Evolutionary conservation across 2,329 filamentous ascomycete genomes (phyloP).

Genomic region (Didymella sp.): DNA sequence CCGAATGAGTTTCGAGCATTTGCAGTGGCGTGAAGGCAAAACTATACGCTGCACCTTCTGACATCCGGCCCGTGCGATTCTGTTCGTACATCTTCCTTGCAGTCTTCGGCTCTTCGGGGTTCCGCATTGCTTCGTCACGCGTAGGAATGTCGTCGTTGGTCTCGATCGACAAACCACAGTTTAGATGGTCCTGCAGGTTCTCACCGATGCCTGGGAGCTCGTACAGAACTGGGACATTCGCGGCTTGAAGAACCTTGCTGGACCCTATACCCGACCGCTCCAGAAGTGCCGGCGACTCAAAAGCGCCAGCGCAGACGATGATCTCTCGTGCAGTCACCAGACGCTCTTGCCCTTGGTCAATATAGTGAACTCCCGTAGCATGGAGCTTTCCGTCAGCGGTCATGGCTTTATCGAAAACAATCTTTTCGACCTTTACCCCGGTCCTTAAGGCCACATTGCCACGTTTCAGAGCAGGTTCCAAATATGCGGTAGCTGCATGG

Average conservation of each 20-base stretch:
- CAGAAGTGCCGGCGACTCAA: constrained; percentile 58
- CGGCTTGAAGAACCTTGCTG: constrained; percentile 55
- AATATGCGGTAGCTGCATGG: constrained; percentile 28
- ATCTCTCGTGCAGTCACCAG: constrained; percentile 20
- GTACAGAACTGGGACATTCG: constrained; percentile 59
- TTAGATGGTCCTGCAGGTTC: constrained; percentile 65
- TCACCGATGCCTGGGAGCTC: constrained; percentile 67
- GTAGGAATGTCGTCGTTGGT: constrained; percentile 21
- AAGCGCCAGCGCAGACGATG: constrained; percentile 54
- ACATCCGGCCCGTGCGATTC: constrained; percentile 24
- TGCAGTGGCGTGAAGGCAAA: constrained; percentile 32
- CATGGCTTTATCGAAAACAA: constrained; percentile 19
- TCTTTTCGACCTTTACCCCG: constrained; percentile 23
- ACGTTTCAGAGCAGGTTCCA: constrained; percentile 27
- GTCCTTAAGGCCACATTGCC: constrained; percentile 25
- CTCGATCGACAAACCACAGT: constrained; percentile 25
- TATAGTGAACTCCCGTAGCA: constrained; percentile 24
- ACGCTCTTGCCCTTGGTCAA: constrained; percentile 12
- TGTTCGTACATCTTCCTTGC: constrained; percentile 23
- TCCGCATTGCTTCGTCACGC: constrained; percentile 16
- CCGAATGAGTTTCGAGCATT: constrained; percentile 21
- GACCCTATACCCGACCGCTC: constrained; percentile 67
- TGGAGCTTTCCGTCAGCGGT: constrained; percentile 20
- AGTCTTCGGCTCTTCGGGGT: constrained; percentile 20
- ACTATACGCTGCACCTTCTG: constrained; percentile 29